These are phyloP conservation scores for Fusarium veterinarium DNA, from an alignment of 2,329 filamentous ascomycete species.

Conservation along the genomic window DNA sequence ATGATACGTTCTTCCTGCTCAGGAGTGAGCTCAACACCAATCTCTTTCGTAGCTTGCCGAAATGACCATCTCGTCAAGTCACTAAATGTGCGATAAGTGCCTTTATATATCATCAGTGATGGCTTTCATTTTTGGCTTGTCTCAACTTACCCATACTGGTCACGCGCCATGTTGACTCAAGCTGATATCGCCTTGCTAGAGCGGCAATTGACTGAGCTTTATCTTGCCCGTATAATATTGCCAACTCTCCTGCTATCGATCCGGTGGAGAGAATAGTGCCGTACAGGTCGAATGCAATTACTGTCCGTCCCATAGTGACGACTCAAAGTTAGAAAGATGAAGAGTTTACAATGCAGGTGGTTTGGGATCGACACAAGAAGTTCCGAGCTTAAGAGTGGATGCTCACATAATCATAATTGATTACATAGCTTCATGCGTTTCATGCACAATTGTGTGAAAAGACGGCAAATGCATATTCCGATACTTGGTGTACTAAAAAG, in stretches of 20 bases:
- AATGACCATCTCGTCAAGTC: slow-evolving; percentile 72
- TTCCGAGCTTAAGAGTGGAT: neutral
- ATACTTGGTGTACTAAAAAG: neutral
- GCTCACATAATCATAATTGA: slow-evolving; percentile 2
- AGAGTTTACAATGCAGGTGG: neutral
- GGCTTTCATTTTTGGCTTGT: neutral
- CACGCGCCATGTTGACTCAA: slow-evolving; percentile 82
- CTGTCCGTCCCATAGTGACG: slow-evolving; percentile 46
- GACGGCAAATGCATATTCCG: neutral
- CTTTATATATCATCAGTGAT: slow-evolving; percentile 51
- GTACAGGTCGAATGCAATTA: slow-evolving; percentile 81
- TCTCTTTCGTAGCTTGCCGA: slow-evolving; percentile 71
- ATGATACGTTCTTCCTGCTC: slow-evolving; percentile 64
- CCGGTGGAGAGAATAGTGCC: slow-evolving; percentile 79
- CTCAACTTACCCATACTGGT: slow-evolving; percentile 75
- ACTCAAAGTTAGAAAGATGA: neutral
- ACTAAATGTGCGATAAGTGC: slow-evolving; percentile 62
- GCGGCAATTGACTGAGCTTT: slow-evolving; percentile 67
- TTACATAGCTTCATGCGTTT: neutral
- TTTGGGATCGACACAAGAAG: neutral
- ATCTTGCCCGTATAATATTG: slow-evolving; percentile 66
- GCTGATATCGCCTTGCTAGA: slow-evolving; percentile 75
- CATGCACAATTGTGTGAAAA: neutral
- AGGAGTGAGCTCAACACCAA: slow-evolving; percentile 57
- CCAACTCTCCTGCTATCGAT: slow-evolving; percentile 71